These are phyloP conservation scores for Oryza coarctata DNA, from an alignment of 176 grass and related monocot genomes.

Conservation along the genomic window DNA sequence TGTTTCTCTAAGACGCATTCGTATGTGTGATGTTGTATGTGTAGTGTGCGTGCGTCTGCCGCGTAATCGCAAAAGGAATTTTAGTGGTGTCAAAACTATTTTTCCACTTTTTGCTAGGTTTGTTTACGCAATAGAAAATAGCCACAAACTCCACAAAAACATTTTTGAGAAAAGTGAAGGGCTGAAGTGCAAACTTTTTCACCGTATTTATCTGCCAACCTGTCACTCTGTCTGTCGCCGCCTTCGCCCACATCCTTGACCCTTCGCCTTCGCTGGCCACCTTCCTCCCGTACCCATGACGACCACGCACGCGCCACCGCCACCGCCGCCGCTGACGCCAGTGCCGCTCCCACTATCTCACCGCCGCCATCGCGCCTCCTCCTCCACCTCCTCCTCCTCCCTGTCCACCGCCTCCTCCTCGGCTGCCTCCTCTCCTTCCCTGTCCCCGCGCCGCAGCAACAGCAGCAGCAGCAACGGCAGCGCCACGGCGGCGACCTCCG, in stretches of 20 bases:
- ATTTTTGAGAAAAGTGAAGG: neutral
- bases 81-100: too few species aligned
- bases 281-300: constrained; percentile 16
- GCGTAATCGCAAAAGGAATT: too few species aligned
- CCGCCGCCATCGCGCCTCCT: constrained; percentile 39
- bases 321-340: neutral
- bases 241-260: constrained; percentile 30
- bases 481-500: constrained; percentile 36
- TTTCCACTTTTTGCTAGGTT: too few species aligned
- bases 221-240: constrained; percentile 20
- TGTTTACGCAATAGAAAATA: too few species aligned
- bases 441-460: neutral
- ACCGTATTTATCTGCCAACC: constrained; percentile 37
- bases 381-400: neutral
- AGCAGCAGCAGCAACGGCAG: neutral
- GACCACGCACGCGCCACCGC: constrained; percentile 6
- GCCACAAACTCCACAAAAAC: fast-evolving
- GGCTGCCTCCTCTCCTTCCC: neutral
- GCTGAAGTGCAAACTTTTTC: neutral
- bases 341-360: too few species aligned
- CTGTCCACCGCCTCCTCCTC: constrained; percentile 37
- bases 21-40: too few species aligned
- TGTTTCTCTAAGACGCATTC: too few species aligned
- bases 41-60: too few species aligned
- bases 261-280: neutral